Evolutionary conservation across 179 eudicot species (phyloP), one percentile per base, ranked within the genome.

Genomic region (Beta corolliflora): DNA sequence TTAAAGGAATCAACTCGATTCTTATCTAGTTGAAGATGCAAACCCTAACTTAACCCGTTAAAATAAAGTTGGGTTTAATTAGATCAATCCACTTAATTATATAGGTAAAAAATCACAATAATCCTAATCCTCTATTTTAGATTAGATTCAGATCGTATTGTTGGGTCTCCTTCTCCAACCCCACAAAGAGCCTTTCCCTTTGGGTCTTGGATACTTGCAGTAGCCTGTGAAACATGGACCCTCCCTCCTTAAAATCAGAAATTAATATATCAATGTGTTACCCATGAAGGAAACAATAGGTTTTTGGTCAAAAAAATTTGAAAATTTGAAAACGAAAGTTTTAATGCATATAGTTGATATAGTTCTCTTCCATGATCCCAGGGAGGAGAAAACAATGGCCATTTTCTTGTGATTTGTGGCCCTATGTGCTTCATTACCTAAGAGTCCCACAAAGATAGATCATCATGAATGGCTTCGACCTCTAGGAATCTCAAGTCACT

Each of bases 251-350:
- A 19, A 64, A 64, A 67, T 53, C 44, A 12, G 63, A 58, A 60
- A 63, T 61, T 31, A 82, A 61, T 82, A 61, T 53, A 48, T 61
- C 73, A 80, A 71, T 71, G 78, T 82, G 84, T 77, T 82, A 77
- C 78, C 73, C 84, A 77, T 82, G 84, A 82, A 82, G 77, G 77
- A 61, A 82, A 82, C 81, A 82, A 72, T 77, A 77, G 73, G 55
- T 67, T 77, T 18, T 76, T 82, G 77, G 7, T 45, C 16, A 73
- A 64, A 52, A 14, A 77, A 41, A 0, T 48, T 36, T 81, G 29
- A 44, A 21, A 48, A 5, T 65, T 81, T 68, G 71, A 25, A 61
- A 52, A 75, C 21, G 76, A 15, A 53, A 73, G 59, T 54, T 41
- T 52, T 73, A 48, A 68, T 68, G 31, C 52, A 70, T 70, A 14